Evolutionary conservation across 2,329 filamentous ascomycete species (phyloP), one percentile per base, ranked within the genome.

Genomic region (Phyllosticta ampelicida): DNA sequence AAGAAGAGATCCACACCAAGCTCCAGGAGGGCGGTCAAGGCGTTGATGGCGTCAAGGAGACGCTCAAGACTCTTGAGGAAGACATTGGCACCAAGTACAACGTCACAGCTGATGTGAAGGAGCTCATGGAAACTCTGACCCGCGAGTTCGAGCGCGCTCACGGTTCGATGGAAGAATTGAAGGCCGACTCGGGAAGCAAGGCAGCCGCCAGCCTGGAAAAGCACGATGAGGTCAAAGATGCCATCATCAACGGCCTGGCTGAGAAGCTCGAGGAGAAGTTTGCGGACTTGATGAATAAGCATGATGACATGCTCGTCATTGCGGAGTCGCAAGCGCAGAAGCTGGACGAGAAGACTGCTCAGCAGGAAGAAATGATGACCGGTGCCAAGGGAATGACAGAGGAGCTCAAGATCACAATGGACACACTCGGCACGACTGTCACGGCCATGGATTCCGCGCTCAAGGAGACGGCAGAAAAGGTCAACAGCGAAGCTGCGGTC

Each of bases 61-160:
- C 82, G 3, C 75, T 85, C 56, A 87, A 91, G 65, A 81, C 82
- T 5, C 75, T 96, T 2, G 82, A 89, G 60, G 86, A 88, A 63
- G 76, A 86, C 16, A 77, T 90, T 1, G 82, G 67, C 28, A 64
- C 68, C n/a, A 74, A 74, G 56, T 70, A 71, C 62, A 72, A 71
- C 48, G 66, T 78, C 58, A 72, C 70, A 30, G 69, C 71, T n/a
- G 76, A 78, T 58, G 70, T 79, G 54, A 78, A 87, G 63, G 77
- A 80, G 50, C 76, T 91, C 60, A 78, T 85, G 66, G 85, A 87
- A 65, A 82, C 84, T 2, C 84, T 97, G 72, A 90, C 87, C 70
- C 76, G 82, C 1, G 91, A 96, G 68, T 96, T 97, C 61, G 90
- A 96, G 66, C 87, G 91, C 62, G 86, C 89, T 10, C 87, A 89